A percentile compares a stretch with the other conserved stretches of the same genome.
Evolutionary conservation across 768 basidiomycete species (phyloP).

Genomic region (Glaciozyma martinii): DNA sequence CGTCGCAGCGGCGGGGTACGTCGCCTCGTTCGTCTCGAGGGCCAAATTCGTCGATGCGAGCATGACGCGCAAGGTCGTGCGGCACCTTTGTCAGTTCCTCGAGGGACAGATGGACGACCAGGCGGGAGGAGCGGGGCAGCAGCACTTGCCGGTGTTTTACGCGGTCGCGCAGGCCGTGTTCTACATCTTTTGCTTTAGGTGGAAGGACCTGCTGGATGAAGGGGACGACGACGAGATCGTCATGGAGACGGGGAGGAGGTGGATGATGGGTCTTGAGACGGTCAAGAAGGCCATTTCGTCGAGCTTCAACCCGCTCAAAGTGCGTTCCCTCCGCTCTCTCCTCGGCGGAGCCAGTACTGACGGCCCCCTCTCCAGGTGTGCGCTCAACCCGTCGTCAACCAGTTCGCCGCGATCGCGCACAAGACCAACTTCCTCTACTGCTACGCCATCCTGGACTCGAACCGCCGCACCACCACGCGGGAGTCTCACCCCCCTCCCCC

Average conservation of each 20-base stretch:
- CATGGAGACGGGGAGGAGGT: slow-evolving; percentile 49
- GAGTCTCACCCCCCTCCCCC: slow-evolving; percentile 16
- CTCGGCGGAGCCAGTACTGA: background rate
- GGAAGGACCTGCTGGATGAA: slow-evolving; percentile 67
- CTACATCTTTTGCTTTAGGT: slow-evolving; percentile 94
- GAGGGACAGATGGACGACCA: slow-evolving; percentile 62
- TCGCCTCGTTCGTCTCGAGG: slow-evolving; percentile 82
- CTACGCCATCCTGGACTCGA: slow-evolving; percentile 83
- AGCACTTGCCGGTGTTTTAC: slow-evolving; percentile 63
- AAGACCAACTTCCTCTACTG: slow-evolving; percentile 88
- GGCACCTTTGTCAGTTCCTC: slow-evolving; percentile 78
- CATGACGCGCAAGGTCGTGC: slow-evolving; percentile 61
- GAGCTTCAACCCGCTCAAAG: slow-evolving; percentile 81
- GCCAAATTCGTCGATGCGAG: slow-evolving; percentile 74
- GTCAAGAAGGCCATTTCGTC: slow-evolving; percentile 72
- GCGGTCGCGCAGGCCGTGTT: slow-evolving; percentile 86
- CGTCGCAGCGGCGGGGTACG: slow-evolving; percentile 86
- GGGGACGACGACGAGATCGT: slow-evolving; percentile 48
- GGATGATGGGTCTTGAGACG: slow-evolving; percentile 73
- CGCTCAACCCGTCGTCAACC: slow-evolving; percentile 76
- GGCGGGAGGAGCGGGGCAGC: slow-evolving; percentile 4
- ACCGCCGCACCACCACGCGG: slow-evolving; percentile 50
- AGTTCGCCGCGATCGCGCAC: slow-evolving; percentile 88
- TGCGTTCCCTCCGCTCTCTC: slow-evolving; percentile 37
- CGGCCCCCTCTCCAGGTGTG: slow-evolving; percentile 55